phyloP scores from a whole-genome alignment of 2,329 filamentous ascomycete genomes.

The Apiospora aurea region DNA sequence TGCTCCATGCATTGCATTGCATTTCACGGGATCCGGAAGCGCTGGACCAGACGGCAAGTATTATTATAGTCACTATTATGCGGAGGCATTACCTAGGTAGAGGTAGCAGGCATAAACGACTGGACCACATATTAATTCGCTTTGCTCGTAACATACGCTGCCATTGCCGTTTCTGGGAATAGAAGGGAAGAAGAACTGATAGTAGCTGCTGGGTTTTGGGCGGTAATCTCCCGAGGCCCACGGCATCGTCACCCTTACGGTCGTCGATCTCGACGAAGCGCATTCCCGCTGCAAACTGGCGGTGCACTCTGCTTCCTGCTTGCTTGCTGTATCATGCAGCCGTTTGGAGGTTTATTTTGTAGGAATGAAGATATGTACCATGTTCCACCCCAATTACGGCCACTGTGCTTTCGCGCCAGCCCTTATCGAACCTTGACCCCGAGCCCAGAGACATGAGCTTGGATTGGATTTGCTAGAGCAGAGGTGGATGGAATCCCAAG shows the following conservation, averaged over 20 bases:
- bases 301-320: not conserved
- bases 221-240: slow-evolving; percentile 19
- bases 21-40: not conserved
- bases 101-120: not conserved
- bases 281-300: slow-evolving; percentile 10
- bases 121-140: not conserved
- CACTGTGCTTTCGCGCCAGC: not conserved
- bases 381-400: not conserved
- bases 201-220: slow-evolving; percentile 16
- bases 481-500: not conserved
- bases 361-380: too few relatives aligned
- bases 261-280: slow-evolving; percentile 16
- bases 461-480: not conserved
- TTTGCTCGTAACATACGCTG: not conserved
- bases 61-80: not conserved
- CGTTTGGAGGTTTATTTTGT: not conserved
- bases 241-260: slow-evolving; percentile 20
- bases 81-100: not conserved
- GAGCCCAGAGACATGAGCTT: not conserved
- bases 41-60: not conserved
- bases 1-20: not conserved
- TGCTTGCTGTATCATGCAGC: slow-evolving; percentile 11
- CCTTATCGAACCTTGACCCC: slow-evolving; percentile 1
- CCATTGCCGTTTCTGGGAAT: slow-evolving; percentile 17
- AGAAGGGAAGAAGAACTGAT: not conserved